A percentile compares a stretch with the other conserved stretches of the same genome.
Conservation (phyloP, 495 filamentous ascomycete genomes). For the Daldinia loculata region DNA sequence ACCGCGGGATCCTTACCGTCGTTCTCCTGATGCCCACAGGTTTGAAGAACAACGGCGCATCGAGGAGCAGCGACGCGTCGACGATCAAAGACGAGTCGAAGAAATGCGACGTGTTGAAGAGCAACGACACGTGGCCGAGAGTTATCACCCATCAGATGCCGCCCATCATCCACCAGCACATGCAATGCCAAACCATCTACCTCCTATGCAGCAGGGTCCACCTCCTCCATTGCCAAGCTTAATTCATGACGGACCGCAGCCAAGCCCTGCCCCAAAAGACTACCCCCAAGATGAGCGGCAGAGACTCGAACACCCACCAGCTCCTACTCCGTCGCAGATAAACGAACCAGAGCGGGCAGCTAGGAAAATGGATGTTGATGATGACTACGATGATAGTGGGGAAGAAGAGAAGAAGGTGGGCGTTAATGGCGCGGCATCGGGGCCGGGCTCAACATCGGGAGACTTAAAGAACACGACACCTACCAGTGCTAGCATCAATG, state of each 20-base stretch:
- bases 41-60: slow-evolving; percentile 62
- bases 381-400: slow-evolving; percentile 91
- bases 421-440: slow-evolving; percentile 47
- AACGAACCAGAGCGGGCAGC: slow-evolving; percentile 81
- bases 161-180: slow-evolving; percentile 82
- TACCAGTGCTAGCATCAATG: slow-evolving; percentile 54
- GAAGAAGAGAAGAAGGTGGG: slow-evolving; percentile 79
- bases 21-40: slow-evolving; percentile 78
- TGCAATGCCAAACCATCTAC: slow-evolving; percentile 73
- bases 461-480: slow-evolving; percentile 59
- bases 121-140: slow-evolving; percentile 73
- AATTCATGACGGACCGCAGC: slow-evolving; percentile 62
- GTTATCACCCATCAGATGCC: slow-evolving; percentile 88
- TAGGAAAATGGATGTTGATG: slow-evolving; percentile 96
- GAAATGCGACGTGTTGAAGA: slow-evolving; percentile 64
- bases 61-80: slow-evolving; percentile 61
- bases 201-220: slow-evolving; percentile 69
- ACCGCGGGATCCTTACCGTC: slow-evolving; percentile 72
- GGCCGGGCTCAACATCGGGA: slow-evolving; percentile 49
- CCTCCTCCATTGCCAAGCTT: slow-evolving; percentile 62
- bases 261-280: slow-evolving; percentile 67
- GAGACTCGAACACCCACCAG: slow-evolving; percentile 58
- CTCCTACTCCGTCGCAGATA: slow-evolving; percentile 56
- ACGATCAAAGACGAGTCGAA: slow-evolving; percentile 56
- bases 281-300: slow-evolving; percentile 61